Base-by-base conservation (phyloP, 2,329 filamentous ascomycete species). In the Calonectria honghensis region DNA sequence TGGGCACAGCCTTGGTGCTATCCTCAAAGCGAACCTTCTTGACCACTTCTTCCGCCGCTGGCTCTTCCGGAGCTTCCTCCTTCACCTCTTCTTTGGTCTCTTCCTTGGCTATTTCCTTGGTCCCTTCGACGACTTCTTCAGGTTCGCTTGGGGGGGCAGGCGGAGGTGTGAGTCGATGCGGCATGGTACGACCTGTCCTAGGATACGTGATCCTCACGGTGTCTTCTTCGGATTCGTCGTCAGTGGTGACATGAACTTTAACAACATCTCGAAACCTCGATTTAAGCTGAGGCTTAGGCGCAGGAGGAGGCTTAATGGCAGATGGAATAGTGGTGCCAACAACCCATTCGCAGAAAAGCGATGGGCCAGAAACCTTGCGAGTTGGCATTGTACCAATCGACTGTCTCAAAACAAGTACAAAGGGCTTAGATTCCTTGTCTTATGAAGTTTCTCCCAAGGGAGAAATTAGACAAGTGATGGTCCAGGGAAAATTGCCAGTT, bases 171-270 rank as follows among this genome's bases (percentile, higher is more conserved):
- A 48, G n/a, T 9, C 10, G 45, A 10, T 48, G 9, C 45, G 6
- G 29, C 20, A 45, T 13, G 29, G 39, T 57, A 41, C 72, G 73
- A 20, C 83, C 79, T 6, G 83, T 81, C 68, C 88, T 87, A 1
- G 89, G 89, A 67, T 89, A 89, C 1, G 87, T 89, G 48, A 91
- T 81, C 24, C 82, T 85, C 68, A 91, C 80, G 4, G 85, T 87
- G 68, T 91, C 89, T 32, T 86, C 84, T 10, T 87, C 86, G n/a
- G 85, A 86, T 70, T 90, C 88, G 54, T 91, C 89, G 74, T 91
- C 89, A 14, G 89, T 90, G 18, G 85, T 84, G 2, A 90, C 79
- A 67, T 88, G 84, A 39, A 90, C 79, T 29, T 80, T 85, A 72
- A 88, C 78, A 14, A 87, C 80, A 24, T 83, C 82, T 61, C 83